Base-by-base conservation (phyloP, 345 rosid genomes). In the Populus nigra region DNA sequence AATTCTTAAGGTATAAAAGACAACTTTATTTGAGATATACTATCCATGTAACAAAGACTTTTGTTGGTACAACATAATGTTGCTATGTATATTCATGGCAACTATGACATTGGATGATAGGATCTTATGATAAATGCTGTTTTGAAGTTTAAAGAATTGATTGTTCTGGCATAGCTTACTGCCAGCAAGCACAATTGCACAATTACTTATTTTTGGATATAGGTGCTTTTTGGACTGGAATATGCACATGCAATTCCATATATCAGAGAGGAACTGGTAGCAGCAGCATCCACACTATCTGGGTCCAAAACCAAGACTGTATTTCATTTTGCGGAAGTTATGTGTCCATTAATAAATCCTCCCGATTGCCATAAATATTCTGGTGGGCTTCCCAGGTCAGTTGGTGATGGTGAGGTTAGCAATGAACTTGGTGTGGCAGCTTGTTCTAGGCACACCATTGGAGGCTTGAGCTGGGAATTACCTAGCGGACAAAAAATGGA, bases 181-280 rank as follows among this genome's bases (percentile, higher is more conserved):
- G 39, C 71, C 59, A 15, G 29, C 65, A 68, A 0, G 18, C 23
- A 59, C 23, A n/a, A 66, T 25, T 68, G 31, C 39, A 27, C 27
- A 10, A 23, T 50, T 39, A 73, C 67, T 70, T 68, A 68, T 72
- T 27, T 53, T 66, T 47, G 16, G 53, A 3, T 88, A 72, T 86
- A 96, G 99, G 90, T 88, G 35, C 97, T 96, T 35, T 96, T 86
- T 83, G 98, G 99, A 73, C 87, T 96, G 83, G 99, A 93, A 73
- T 93, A 90, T 73, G 89, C 94, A 2, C 86, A 91, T 79, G 87
- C 88, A 43, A 86, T 93, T 74, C 85, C 86, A 15, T 69, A 76
- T 69, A 73, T 96, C 45, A 81, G 55, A 88, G 93, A 86, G 79
- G 87, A 86, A 55, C 11, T 87, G 59, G 27, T 53, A 59, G 83